Evolutionary conservation across 352 stramenopile species (phyloP).

Genomic region (Phytophthora vignae): DNA sequence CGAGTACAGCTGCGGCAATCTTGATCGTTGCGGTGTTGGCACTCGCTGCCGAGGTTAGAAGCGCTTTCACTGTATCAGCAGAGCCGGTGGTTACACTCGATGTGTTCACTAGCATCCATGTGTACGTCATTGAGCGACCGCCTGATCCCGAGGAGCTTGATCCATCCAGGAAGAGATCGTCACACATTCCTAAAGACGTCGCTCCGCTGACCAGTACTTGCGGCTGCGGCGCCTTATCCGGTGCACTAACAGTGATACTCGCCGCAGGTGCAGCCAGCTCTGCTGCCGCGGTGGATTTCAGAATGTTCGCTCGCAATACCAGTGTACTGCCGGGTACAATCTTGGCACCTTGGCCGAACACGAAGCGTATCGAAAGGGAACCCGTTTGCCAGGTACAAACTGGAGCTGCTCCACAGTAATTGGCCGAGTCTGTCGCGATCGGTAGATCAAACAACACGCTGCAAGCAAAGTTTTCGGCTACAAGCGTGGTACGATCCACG

Average conservation of each 20-base stretch:
- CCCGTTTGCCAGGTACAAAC: slow-evolving; percentile 58
- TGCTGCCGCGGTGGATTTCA: slow-evolving; percentile 62
- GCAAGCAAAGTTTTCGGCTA: slow-evolving; percentile 52
- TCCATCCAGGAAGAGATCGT: slow-evolving; percentile 67
- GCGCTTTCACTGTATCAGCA: slow-evolving; percentile 24
- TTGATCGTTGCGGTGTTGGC: slow-evolving; percentile 53
- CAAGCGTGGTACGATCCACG: slow-evolving; percentile 44
- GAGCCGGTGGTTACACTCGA: slow-evolving; percentile 28
- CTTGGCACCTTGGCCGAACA: slow-evolving; percentile 54
- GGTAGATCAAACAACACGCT: slow-evolving; percentile 68
- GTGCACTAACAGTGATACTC: slow-evolving; percentile 39
- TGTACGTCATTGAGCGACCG: slow-evolving; percentile 63
- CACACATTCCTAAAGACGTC: slow-evolving; percentile 61
- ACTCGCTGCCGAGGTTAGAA: slow-evolving; percentile 33
- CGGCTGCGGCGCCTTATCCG: slow-evolving; percentile 54
- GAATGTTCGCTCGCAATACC: slow-evolving; percentile 43
- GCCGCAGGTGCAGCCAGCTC: slow-evolving; percentile 46
- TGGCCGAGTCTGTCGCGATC: slow-evolving; percentile 18
- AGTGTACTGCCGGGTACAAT: slow-evolving; percentile 51
- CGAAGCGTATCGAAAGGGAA: slow-evolving; percentile 51
- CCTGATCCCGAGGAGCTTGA: slow-evolving; percentile 61
- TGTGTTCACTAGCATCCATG: slow-evolving; percentile 49
- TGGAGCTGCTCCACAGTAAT: slow-evolving; percentile 51
- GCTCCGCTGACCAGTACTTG: slow-evolving; percentile 53
- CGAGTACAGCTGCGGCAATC: slow-evolving; percentile 42